A percentile compares a stretch with the other conserved stretches of the same genome.
These are phyloP conservation scores for Penicillium desertorum DNA, from an alignment of 495 filamentous ascomycete species.

Conservation along the genomic window DNA sequence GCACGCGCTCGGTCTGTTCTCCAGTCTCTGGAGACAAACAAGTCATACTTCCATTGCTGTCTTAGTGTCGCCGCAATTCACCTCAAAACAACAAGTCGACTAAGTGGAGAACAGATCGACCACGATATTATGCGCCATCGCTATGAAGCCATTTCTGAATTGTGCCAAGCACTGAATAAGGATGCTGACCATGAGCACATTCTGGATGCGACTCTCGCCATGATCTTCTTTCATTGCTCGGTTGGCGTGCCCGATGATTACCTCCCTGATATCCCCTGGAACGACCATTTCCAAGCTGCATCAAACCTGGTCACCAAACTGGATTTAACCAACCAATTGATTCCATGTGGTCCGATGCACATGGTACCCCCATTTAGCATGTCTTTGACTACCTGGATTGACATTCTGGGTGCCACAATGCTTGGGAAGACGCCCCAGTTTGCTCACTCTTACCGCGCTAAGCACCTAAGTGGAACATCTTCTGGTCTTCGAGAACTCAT, in stretches of 20 bases:
- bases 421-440: slow-evolving; percentile 79
- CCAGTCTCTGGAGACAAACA: slow-evolving; percentile 82
- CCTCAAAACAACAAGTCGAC: slow-evolving; percentile 71
- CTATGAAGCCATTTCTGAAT: slow-evolving; percentile 79
- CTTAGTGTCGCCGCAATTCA: slow-evolving; percentile 95
- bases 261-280: slow-evolving; percentile 94
- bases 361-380: slow-evolving; percentile 73
- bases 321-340: no score
- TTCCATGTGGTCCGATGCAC: no score
- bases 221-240: slow-evolving; percentile 97
- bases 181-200: slow-evolving; percentile 85
- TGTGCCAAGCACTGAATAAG: slow-evolving; percentile 77
- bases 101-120: slow-evolving; percentile 76
- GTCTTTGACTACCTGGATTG: slow-evolving; percentile 93
- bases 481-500: slow-evolving; percentile 88
- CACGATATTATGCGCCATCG: slow-evolving; percentile 92
- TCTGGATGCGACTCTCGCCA: slow-evolving; percentile 88
- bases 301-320: slow-evolving; percentile 62
- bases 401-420: slow-evolving; percentile 95
- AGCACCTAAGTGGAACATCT: slow-evolving; percentile 71
- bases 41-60: slow-evolving; percentile 92
- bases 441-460: slow-evolving; percentile 87
- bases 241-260: slow-evolving; percentile 83
- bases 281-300: slow-evolving; percentile 92
- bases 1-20: slow-evolving; percentile 78